Conservation (phyloP, 192 early-diverging fungal species). For the Coemansia sp. region DNA sequence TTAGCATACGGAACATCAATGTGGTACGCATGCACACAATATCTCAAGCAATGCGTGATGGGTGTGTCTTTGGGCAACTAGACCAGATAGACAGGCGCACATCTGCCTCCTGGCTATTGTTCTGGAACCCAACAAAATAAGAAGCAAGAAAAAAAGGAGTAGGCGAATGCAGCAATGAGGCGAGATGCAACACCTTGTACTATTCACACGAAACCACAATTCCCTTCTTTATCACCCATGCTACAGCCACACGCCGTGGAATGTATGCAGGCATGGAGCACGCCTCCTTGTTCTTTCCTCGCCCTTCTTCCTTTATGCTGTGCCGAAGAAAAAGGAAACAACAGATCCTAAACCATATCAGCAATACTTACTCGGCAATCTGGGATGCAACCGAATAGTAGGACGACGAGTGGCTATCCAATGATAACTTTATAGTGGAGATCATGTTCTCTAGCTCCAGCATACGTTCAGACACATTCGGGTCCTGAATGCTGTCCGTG, state of each 20-base stretch:
- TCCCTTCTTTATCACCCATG: neutral
- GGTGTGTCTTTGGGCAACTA: neutral
- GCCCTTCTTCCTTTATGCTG: neutral
- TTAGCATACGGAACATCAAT: neutral
- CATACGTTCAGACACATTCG: slow-evolving; percentile 36
- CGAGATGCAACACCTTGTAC: neutral
- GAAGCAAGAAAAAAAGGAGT: neutral
- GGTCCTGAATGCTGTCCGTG: slow-evolving; percentile 7
- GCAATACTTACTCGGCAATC: slow-evolving; percentile 49
- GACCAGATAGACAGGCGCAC: neutral
- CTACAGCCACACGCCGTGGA: neutral
- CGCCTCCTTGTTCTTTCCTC: neutral
- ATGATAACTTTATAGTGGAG: slow-evolving; percentile 42
- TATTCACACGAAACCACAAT: neutral
- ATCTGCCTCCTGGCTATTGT: neutral
- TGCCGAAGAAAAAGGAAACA: neutral
- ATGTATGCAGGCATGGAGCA: neutral
- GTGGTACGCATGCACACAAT: neutral
- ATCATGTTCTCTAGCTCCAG: slow-evolving; percentile 38
- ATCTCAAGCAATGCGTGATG: neutral
- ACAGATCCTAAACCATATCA: neutral
- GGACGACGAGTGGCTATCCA: slow-evolving; percentile 49
- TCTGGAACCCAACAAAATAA: neutral
- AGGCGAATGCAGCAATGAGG: too few relatives aligned
- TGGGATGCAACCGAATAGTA: slow-evolving; percentile 56